Evolutionary conservation across 139 green algal genomes (phyloP).

Genomic region (Microglena sp.): DNA sequence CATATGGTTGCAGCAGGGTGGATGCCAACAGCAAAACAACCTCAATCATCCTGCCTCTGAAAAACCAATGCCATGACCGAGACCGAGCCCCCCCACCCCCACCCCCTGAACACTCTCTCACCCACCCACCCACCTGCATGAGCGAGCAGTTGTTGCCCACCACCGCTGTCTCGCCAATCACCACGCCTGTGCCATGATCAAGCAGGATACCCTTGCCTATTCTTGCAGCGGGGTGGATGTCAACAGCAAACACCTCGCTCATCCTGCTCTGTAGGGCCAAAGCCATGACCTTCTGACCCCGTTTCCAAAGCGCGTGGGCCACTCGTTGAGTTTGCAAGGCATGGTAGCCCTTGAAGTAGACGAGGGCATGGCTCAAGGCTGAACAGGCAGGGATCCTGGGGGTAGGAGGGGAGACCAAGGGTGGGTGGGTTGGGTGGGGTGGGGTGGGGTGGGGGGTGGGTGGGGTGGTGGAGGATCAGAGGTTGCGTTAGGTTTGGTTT

Average conservation of each 20-base stretch:
- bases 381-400: slow-evolving; percentile 57
- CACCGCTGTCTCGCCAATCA: slow-evolving; percentile 87
- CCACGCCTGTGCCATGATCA: slow-evolving; percentile 88
- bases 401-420: too few relatives aligned
- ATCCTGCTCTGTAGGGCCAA: slow-evolving; percentile 54
- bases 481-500: too few relatives aligned
- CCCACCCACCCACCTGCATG: slow-evolving; percentile 44
- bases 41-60: too few relatives aligned
- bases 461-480: too few relatives aligned
- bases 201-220: slow-evolving; percentile 92
- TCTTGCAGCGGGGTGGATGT: slow-evolving; percentile 90
- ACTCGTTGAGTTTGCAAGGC: slow-evolving; percentile 77
- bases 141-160: slow-evolving; percentile 84
- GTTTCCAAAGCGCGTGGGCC: slow-evolving; percentile 77
- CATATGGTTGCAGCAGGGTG: slow-evolving; percentile 90
- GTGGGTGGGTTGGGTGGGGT: too few relatives aligned
- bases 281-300: slow-evolving; percentile 70
- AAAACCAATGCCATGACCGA: too few relatives aligned
- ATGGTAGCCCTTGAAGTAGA: slow-evolving; percentile 64
- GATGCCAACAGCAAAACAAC: slow-evolving; percentile 90
- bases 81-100: too few relatives aligned
- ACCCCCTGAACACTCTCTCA: too few relatives aligned
- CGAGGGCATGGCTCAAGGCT: slow-evolving; percentile 53
- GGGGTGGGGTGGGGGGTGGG: too few relatives aligned
- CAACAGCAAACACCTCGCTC: slow-evolving; percentile 58